Base-by-base conservation (phyloP, 306 rosid species). In the Acacia crassicarpa region DNA sequence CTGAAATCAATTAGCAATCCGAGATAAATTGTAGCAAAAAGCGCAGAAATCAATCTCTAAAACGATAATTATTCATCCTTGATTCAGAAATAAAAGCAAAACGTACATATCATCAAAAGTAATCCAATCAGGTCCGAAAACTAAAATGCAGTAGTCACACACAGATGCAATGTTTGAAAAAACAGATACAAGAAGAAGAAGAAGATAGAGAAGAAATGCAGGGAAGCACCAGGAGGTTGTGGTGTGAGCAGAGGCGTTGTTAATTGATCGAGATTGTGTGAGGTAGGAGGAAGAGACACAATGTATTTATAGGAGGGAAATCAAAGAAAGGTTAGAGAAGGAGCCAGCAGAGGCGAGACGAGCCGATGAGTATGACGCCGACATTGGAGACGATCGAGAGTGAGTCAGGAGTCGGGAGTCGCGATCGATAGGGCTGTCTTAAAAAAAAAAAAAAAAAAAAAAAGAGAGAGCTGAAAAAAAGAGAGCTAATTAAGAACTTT, bases 91-190 rank as follows among this genome's bases (percentile, higher is more conserved):
- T 14, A 43, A 43, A 27, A 14, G 1, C 13, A 62, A 25, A 3
- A 59, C 32, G 46, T 44, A 44, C 8, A 23, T 1, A 4, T 27
- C 43, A 14, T 15, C 20, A 6, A 2, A 30, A 58, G 40, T 2
- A 32, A 16, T 66, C 17, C 17, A 25, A 61, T 13, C 16, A 13
- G 67, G 17, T 61, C 15, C 2, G 19, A 23, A 27, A 61, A 61
- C 9, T 19, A 23, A 75, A 67, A 38, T 75, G 79, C 79, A n/a
- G 22, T 67, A 43, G n/a, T n/a, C n/a, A n/a, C n/a, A n/a, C n/a
- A n/a, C n/a, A n/a, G 5, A 46, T 23, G 14, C 35, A 25, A 27
- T 25, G 17, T 62, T 62, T 25, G 32, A 25, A 25, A n/a, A 25
- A 27, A 62, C 41, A 7, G 40, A 32, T 5, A 33, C 44, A 65